A percentile compares a stretch with the other conserved stretches of the same genome.
These are phyloP conservation scores for Cocos nucifera DNA, from an alignment of 176 grass and related monocot species.

Conservation along the genomic window DNA sequence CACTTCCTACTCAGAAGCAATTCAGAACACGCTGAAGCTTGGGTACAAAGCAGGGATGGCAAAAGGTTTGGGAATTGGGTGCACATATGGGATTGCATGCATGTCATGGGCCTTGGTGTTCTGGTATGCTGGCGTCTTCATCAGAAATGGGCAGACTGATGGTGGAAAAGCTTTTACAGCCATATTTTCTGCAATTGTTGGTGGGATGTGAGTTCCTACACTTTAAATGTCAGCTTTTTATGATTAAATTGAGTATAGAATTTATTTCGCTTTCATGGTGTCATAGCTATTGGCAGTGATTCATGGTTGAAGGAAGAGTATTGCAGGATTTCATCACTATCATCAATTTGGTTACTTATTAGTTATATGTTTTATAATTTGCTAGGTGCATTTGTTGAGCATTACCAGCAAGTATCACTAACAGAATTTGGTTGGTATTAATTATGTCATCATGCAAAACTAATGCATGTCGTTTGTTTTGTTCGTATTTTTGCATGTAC, in stretches of 20 bases:
- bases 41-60: slow-evolving; percentile 98
- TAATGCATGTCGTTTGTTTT: not conserved
- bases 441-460: too few relatives aligned
- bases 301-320: too few relatives aligned
- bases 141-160: slow-evolving; percentile 78
- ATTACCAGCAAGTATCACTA: too few relatives aligned
- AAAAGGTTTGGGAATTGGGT: slow-evolving; percentile 94
- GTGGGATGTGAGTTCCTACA: slow-evolving; percentile 20
- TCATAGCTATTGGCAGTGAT: too few relatives aligned
- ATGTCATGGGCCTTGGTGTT: slow-evolving; percentile 98
- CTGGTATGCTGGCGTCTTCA: slow-evolving; percentile 97
- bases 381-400: not conserved
- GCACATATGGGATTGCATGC: slow-evolving; percentile 93
- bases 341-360: too few relatives aligned
- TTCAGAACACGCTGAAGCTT: slow-evolving; percentile 86
- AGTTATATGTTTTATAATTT: not conserved
- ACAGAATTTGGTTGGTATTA: too few relatives aligned
- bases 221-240: not conserved
- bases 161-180: slow-evolving; percentile 97
- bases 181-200: slow-evolving; percentile 82
- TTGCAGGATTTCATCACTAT: too few relatives aligned
- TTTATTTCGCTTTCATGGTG: too few relatives aligned
- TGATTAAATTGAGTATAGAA: too few relatives aligned
- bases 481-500: slow-evolving; percentile 4
- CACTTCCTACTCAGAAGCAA: slow-evolving; percentile 87